Percentiles rank a stretch among this genome's conserved stretches.
These are phyloP conservation scores for Rhodamnia rubescens DNA, from an alignment of 345 rosid genomes.

Conservation along the genomic window DNA sequence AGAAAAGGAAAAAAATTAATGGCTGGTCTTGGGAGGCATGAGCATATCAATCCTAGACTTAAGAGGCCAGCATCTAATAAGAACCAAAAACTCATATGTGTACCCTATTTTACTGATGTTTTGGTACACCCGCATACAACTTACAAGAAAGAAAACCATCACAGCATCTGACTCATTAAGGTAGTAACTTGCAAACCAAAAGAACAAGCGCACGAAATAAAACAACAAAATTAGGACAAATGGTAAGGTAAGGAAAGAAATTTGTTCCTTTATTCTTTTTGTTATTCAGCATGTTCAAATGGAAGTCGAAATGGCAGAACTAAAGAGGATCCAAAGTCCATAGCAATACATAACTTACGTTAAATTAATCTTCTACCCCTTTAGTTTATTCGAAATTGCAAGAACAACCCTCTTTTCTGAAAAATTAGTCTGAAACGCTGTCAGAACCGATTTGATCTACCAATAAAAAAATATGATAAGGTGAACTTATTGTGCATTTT, in stretches of 20 bases:
- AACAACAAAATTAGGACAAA: background rate
- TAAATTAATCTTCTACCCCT: background rate
- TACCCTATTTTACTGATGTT: background rate
- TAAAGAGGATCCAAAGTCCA: background rate
- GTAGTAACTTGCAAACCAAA: background rate
- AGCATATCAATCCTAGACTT: background rate
- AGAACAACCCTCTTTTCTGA: background rate
- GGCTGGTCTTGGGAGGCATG: background rate
- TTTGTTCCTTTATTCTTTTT: background rate
- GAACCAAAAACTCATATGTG: background rate
- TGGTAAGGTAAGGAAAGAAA: background rate
- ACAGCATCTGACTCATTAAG: background rate
- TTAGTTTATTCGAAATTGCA: background rate
- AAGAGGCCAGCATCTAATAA: background rate
- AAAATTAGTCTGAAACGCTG: background rate
- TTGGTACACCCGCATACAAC: background rate
- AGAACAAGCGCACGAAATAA: background rate
- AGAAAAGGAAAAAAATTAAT: background rate
- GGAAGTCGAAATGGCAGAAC: background rate
- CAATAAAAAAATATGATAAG: background rate
- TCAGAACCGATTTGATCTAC: background rate
- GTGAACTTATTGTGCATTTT: background rate
- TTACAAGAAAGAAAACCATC: background rate
- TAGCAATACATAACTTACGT: background rate
- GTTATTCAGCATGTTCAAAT: background rate